These are phyloP conservation scores for Pascua guehoae DNA, from an alignment of 1,284 basidiomycete genomes.

Conservation along the genomic window DNA sequence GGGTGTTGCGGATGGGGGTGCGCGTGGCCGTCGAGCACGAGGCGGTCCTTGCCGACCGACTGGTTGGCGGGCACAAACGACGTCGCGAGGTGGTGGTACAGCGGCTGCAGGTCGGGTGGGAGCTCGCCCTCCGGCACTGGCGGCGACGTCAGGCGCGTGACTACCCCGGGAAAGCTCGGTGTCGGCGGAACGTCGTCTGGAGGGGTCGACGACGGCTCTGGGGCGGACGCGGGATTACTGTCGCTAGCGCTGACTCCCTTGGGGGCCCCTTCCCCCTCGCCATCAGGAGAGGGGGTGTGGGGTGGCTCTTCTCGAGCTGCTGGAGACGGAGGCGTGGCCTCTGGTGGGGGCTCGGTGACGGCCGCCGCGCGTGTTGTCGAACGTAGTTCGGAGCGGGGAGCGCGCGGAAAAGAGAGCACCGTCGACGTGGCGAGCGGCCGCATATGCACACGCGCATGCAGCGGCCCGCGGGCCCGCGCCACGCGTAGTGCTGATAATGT, in stretches of 20 bases:
- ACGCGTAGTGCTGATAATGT: constrained; percentile 6
- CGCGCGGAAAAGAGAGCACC: constrained; percentile 1
- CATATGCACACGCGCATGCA: not conserved
- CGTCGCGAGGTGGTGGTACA: constrained; percentile 21
- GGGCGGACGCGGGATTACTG: too few relatives aligned
- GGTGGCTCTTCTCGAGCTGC: not conserved
- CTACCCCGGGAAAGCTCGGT: constrained; percentile 14
- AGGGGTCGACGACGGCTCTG: too few relatives aligned
- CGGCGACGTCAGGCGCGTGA: constrained; percentile 13
- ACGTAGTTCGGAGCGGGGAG: not conserved
- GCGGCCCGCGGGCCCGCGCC: not conserved
- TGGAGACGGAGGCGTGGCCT: not conserved
- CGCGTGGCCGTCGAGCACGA: not conserved
- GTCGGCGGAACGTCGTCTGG: not conserved
- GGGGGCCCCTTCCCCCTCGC: not conserved
- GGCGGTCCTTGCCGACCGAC: not conserved
- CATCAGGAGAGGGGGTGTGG: not conserved
- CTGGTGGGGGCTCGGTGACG: not conserved
- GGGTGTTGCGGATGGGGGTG: too few relatives aligned
- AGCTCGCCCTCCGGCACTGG: constrained; percentile 5
- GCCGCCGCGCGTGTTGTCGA: not conserved
- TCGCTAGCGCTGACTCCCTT: not conserved
- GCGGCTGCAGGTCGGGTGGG: constrained; percentile 11
- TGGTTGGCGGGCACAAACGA: constrained; percentile 18
- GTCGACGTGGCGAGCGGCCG: constrained; percentile 5